Percentiles rank a stretch among this genome's conserved stretches.
phyloP scores from a whole-genome alignment of 208 protist species.

The Leishmania major region DNA sequence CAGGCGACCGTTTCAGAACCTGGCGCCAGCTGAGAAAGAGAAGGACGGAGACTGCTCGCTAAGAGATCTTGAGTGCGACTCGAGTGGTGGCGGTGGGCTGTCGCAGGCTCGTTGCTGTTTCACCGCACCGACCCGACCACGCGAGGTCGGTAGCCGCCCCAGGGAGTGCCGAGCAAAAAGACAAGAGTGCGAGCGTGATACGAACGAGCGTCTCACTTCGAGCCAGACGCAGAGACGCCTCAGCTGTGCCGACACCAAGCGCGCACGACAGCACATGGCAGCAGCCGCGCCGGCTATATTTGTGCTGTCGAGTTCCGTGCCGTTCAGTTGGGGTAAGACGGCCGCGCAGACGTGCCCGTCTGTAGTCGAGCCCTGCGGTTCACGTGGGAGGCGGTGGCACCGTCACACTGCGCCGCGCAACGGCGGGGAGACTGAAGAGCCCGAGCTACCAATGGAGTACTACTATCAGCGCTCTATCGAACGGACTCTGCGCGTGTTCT shows the following conservation, averaged over 20 bases:
- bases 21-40: neutral
- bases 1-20: neutral
- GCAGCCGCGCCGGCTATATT: conserved; percentile 1
- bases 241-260: neutral
- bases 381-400: neutral
- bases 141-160: neutral
- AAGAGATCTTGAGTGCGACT: neutral
- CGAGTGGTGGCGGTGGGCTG: neutral
- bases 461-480: conserved; percentile 37
- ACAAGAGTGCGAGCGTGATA: neutral
- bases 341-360: conserved; percentile 5
- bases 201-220: neutral
- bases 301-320: conserved; percentile 15
- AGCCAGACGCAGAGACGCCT: neutral
- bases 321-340: conserved; percentile 2
- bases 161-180: neutral
- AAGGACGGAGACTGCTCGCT: neutral
- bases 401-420: neutral
- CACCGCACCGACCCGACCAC: neutral
- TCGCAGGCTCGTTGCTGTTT: neutral
- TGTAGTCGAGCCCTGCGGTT: neutral
- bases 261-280: neutral
- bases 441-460: conserved; percentile 26
- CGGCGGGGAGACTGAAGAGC: neutral
- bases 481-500: conserved; percentile 44